Base-by-base conservation (phyloP, 768 basidiomycete species). In the Agrocybe pediades region DNA sequence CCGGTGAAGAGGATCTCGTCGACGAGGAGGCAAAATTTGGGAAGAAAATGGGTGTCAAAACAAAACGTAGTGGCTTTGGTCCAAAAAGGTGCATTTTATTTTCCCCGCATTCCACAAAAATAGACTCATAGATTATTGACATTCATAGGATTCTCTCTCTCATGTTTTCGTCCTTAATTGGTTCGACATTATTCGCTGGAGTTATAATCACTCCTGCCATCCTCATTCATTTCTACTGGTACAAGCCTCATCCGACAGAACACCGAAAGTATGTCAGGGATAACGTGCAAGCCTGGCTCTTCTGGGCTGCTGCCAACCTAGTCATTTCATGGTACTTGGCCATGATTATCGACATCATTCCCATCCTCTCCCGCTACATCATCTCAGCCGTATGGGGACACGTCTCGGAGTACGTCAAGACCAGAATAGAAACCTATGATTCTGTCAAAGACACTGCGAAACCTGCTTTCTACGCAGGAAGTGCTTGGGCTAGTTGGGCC, bases 311-410 rank as follows among this genome's bases (percentile, higher is more conserved):
- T 4, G 80, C 86, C 33, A 91, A 92, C 66, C 72, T 91, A 47
- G 72, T 88, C 53, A 77, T 90, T 47, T 90, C 89, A 2, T 92
- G 90, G 90, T 86, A 77, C 56, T 82, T 92, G 27, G 90, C 86
- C 17, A 72, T 89, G 71, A 70, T 87, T 54, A 73, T 90, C 60
- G 87, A 91, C 65, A 68, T 91, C 49, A 68, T 89, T 47, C 89
- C 90, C 9, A 71, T 77, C 40, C 44, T 86, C 46, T 59, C 75
- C 46, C 81, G 76, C 36, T 74, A 79, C 57, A 58, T 80, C 54
- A 79, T 91, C 56, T 73, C 81, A 23, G 68, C 79, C 11, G 69
- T 77, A 5, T 92, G 90, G 90, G 90, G 89, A 1, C 88, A 88
- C 61, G 81, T 90, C 39, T 87, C 84, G 26, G 90, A 92, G 61